Evolutionary conservation across 352 stramenopile genomes (phyloP).

Genomic region (Discostella stelligera): DNA sequence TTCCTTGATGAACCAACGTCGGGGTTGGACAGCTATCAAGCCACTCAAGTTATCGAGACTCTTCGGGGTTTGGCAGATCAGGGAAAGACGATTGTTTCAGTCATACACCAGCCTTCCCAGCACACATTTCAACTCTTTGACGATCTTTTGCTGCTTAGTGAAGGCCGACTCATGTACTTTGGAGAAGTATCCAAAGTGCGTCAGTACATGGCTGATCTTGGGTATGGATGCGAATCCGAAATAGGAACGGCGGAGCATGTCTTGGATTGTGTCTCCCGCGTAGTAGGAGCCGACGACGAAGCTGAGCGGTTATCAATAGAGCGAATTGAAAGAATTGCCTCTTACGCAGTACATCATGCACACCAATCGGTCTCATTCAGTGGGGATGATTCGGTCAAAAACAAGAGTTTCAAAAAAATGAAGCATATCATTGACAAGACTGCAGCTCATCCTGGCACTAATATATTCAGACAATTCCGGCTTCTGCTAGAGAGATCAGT

Average conservation of each 20-base stretch:
- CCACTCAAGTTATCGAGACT: constrained; percentile 60
- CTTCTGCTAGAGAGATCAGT: constrained; percentile 64
- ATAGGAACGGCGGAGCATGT: constrained; percentile 78
- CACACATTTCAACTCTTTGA: constrained; percentile 89
- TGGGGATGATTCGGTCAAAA: background rate
- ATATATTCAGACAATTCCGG: constrained; percentile 75
- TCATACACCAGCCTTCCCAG: constrained; percentile 87
- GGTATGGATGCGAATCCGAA: constrained; percentile 61
- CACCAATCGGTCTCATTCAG: constrained; percentile 38
- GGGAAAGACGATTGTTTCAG: constrained; percentile 87
- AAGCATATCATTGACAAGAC: constrained; percentile 49
- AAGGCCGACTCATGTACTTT: constrained; percentile 88
- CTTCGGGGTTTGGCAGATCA: constrained; percentile 81
- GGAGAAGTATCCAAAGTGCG: constrained; percentile 85
- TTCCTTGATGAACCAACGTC: constrained; percentile 90
- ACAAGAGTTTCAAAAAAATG: constrained; percentile 39
- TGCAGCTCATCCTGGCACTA: constrained; percentile 44
- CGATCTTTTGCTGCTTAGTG: constrained; percentile 85
- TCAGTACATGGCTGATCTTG: constrained; percentile 78
- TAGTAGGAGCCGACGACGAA: constrained; percentile 51
- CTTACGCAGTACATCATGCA: constrained; percentile 33
- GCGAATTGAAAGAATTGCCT: constrained; percentile 61
- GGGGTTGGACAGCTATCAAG: constrained; percentile 87
- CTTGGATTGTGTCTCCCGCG: constrained; percentile 72
- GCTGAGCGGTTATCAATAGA: constrained; percentile 39